Conservation (phyloP, 495 filamentous ascomycete species). For the Peziza echinospora region DNA sequence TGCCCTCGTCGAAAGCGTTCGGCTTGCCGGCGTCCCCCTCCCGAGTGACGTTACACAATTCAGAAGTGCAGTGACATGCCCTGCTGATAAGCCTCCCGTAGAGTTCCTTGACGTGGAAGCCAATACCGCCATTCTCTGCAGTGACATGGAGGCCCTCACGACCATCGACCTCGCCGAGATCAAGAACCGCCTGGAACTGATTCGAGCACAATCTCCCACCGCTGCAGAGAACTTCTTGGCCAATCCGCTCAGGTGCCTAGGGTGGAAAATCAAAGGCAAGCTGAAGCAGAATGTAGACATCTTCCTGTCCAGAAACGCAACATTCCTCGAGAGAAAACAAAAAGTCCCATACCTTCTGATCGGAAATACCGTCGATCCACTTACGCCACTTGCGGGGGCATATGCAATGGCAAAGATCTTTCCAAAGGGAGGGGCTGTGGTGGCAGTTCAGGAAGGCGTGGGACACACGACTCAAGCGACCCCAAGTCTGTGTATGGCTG, state of each 20-base stretch:
- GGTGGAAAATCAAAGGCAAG: slow-evolving; percentile 34
- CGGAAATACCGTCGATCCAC: slow-evolving; percentile 34
- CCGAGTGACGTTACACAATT: not conserved
- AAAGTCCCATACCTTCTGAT: slow-evolving; percentile 31
- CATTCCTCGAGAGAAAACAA: slow-evolving; percentile 24
- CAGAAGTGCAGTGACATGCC: not conserved
- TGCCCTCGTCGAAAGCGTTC: slow-evolving; percentile 29
- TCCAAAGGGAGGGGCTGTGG: slow-evolving; percentile 23
- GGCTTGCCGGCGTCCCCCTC: slow-evolving; percentile 23
- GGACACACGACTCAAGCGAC: slow-evolving; percentile 16
- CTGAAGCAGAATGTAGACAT: slow-evolving; percentile 14
- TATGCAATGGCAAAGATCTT: slow-evolving; percentile 30
- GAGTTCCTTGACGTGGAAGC: slow-evolving; percentile 25
- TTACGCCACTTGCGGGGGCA: slow-evolving; percentile 31
- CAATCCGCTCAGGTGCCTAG: slow-evolving; percentile 33
- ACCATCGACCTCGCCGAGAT: slow-evolving; percentile 26
- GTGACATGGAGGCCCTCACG: slow-evolving; percentile 30
- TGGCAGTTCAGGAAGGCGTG: slow-evolving; percentile 34
- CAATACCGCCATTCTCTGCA: slow-evolving; percentile 37
- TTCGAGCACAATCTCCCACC: slow-evolving; percentile 27
- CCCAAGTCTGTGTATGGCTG: slow-evolving; percentile 9
- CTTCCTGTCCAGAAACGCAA: not conserved
- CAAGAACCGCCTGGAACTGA: slow-evolving; percentile 22
- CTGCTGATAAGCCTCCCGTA: no score
- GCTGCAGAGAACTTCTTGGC: slow-evolving; percentile 38